Evolutionary conservation across 2,329 filamentous ascomycete genomes (phyloP).

Genomic region (Talaromyces sp.): DNA sequence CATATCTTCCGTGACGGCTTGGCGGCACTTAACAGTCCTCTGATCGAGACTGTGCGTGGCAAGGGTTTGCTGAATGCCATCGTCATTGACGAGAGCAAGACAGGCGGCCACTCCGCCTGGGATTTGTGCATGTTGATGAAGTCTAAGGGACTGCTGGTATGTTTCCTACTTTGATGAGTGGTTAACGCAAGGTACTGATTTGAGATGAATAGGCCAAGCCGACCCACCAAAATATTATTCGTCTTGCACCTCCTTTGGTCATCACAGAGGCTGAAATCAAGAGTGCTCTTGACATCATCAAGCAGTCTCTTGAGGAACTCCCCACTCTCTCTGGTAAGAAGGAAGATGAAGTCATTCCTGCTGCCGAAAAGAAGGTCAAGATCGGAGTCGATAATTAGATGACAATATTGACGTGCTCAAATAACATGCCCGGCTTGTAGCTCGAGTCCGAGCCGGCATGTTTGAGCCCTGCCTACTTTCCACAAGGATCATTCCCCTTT

Average conservation of each 20-base stretch:
- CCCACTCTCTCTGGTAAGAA: constrained; percentile 61
- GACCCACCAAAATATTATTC: constrained; percentile 97
- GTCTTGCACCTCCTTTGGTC: constrained; percentile 91
- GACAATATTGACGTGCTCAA: constrained; percentile 8
- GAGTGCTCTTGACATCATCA: constrained; percentile 73
- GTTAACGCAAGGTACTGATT: background rate
- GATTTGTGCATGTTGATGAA: constrained; percentile 95
- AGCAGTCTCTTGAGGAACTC: constrained; percentile 76
- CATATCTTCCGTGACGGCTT: constrained; percentile 79
- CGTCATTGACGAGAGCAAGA: constrained; percentile 86
- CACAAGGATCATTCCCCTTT: background rate
- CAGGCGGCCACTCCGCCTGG: constrained; percentile 86
- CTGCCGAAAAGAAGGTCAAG: constrained; percentile 60
- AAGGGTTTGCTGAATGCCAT: constrained; percentile 95
- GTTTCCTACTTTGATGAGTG: constrained; percentile 32
- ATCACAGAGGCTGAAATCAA: constrained; percentile 86
- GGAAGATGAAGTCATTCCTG: constrained; percentile 56
- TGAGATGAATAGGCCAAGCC: constrained; percentile 73
- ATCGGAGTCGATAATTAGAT: constrained; percentile 44
- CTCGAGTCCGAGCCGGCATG: constrained; percentile 19
- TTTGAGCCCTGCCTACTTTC: constrained; percentile 13
- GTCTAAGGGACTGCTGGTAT: constrained; percentile 86
- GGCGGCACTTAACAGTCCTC: constrained; percentile 61
- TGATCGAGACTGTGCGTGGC: constrained; percentile 79
- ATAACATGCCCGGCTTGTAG: constrained; percentile 17